Conservation (phyloP, 2,329 filamentous ascomycete species). For the Stachybotrys chartarum region DNA sequence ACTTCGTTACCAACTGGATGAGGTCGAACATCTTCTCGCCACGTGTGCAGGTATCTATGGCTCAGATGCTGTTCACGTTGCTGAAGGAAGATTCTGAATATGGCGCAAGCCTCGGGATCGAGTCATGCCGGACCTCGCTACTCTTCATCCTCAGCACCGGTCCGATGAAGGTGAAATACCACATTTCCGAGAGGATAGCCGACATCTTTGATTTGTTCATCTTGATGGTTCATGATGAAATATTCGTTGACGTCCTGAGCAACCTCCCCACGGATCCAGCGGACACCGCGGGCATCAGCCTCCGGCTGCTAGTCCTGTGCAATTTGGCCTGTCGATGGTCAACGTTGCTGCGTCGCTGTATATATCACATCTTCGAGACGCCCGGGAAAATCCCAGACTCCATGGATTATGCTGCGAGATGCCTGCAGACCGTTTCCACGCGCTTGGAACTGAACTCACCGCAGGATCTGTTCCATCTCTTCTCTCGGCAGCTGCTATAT, state of each 20-base stretch:
- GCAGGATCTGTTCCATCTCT: constrained; percentile 70
- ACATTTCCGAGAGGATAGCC: constrained; percentile 62
- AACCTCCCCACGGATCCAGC: constrained; percentile 67
- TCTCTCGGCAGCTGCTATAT: constrained; percentile 81
- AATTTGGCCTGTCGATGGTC: constrained; percentile 77
- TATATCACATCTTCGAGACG: constrained; percentile 92
- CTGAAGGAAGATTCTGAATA: constrained; percentile 62
- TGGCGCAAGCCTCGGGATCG: constrained; percentile 48
- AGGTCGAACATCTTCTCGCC: constrained; percentile 63
- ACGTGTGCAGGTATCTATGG: constrained; percentile 58
- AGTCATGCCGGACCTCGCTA: constrained; percentile 60
- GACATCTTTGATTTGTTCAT: constrained; percentile 74
- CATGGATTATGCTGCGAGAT: constrained; percentile 63
- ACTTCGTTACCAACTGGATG: constrained; percentile 63
- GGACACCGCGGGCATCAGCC: constrained; percentile 74
- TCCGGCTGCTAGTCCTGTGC: constrained; percentile 70
- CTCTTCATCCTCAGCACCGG: constrained; percentile 64
- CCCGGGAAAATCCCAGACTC: constrained; percentile 65
- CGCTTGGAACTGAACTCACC: constrained; percentile 59
- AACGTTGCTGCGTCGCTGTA: constrained; percentile 75
- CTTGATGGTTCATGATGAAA: constrained; percentile 73
- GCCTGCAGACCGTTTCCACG: constrained; percentile 58
- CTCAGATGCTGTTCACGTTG: constrained; percentile 62
- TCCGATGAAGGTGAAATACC: constrained; percentile 66
- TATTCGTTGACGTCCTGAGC: constrained; percentile 78